Percentiles rank a stretch among this genome's conserved stretches.
These are phyloP conservation scores for Firmiana major DNA, from an alignment of 345 rosid species.

Conservation along the genomic window DNA sequence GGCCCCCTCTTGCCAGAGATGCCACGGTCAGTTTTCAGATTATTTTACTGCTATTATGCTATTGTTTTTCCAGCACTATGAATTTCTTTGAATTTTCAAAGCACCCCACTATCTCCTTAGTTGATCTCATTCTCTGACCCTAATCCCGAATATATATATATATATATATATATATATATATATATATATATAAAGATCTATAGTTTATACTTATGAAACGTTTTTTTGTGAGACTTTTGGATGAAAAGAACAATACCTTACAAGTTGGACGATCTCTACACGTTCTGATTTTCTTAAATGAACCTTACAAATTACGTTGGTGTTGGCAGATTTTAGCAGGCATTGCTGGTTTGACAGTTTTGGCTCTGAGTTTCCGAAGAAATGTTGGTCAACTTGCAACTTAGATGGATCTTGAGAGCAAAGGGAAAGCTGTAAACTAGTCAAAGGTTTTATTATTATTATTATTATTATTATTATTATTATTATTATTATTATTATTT, in stretches of 20 bases:
- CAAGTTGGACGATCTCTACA: too few species aligned
- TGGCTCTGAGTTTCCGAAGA: constrained; percentile 59
- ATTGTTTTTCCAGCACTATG: not conserved
- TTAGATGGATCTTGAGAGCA: not conserved
- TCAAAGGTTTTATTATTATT: too few species aligned
- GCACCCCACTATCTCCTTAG: not conserved
- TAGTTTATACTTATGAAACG: too few species aligned
- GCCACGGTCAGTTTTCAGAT: constrained; percentile 51
- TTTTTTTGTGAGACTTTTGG: too few species aligned
- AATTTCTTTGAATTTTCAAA: not conserved
- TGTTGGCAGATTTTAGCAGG: constrained; percentile 58
- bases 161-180: too few species aligned
- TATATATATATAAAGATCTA: too few species aligned
- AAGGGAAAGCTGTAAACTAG: too few species aligned
- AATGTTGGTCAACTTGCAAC: constrained; percentile 19
- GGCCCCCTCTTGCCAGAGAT: constrained; percentile 29
- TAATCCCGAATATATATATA: too few species aligned
- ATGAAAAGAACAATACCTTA: too few species aligned
- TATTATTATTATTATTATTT: too few species aligned
- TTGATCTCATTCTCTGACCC: too few species aligned
- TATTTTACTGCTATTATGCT: not conserved
- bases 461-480: too few species aligned
- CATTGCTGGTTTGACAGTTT: constrained; percentile 48
- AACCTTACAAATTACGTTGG: constrained; percentile 10
- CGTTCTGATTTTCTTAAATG: not conserved